A percentile compares a stretch with the other conserved stretches of the same genome.
phyloP scores from a whole-genome alignment of 2,329 filamentous ascomycete species.

The Paecilomyces dactylethromorphus region DNA sequence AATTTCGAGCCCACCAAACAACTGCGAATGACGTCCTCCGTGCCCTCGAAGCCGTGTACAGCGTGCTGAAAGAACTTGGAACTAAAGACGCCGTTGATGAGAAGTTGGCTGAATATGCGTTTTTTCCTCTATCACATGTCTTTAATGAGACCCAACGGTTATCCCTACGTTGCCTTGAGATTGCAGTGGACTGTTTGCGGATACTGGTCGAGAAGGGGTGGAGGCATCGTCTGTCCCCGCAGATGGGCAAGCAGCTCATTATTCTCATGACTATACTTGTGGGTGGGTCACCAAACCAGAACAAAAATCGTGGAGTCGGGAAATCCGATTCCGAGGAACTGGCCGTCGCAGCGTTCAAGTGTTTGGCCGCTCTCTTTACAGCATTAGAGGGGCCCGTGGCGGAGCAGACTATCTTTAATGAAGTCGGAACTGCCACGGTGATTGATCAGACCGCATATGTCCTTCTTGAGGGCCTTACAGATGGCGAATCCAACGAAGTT shows the following conservation, averaged over 20 bases:
- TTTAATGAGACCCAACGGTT: slow-evolving; percentile 69
- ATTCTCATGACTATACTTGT: slow-evolving; percentile 77
- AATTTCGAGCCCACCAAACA: slow-evolving; percentile 41
- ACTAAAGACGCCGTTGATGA: slow-evolving; percentile 54
- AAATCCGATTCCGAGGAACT: slow-evolving; percentile 62
- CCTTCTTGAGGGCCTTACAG: slow-evolving; percentile 65
- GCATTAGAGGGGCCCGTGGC: slow-evolving; percentile 47
- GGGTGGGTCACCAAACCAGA: slow-evolving; percentile 60
- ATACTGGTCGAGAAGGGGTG: slow-evolving; percentile 73
- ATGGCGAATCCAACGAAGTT: slow-evolving; percentile 59
- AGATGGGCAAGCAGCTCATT: slow-evolving; percentile 75
- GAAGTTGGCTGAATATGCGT: slow-evolving; percentile 86
- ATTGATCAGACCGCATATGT: slow-evolving; percentile 78
- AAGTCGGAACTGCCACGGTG: slow-evolving; percentile 60
- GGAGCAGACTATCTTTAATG: slow-evolving; percentile 38
- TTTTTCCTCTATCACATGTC: slow-evolving; percentile 85
- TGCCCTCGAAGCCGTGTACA: slow-evolving; percentile 40
- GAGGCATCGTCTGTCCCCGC: slow-evolving; percentile 62
- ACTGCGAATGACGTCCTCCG: slow-evolving; percentile 42
- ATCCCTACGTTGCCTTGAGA: slow-evolving; percentile 63
- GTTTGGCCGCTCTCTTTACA: slow-evolving; percentile 60
- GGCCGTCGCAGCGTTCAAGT: slow-evolving; percentile 61
- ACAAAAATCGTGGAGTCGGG: slow-evolving; percentile 16
- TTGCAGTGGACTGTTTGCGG: slow-evolving; percentile 67
- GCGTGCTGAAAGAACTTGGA: slow-evolving; percentile 32